Evolutionary conservation across 805 yeast genomes (phyloP), one percentile per base, ranked within the genome.

Genomic region (Jamesozyma jinghongensis): DNA sequence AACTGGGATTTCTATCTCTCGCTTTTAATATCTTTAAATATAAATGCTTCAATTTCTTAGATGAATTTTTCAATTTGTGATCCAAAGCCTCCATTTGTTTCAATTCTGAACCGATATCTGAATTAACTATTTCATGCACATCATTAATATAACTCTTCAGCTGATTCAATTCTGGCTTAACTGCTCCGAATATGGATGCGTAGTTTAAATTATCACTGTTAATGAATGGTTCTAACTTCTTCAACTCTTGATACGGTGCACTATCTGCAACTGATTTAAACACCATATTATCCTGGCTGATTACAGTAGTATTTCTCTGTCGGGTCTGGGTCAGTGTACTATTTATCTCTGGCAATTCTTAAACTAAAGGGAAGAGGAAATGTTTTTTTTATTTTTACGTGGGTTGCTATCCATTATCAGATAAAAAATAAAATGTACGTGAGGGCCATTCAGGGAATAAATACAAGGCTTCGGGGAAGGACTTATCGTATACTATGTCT

Each of bases 31-130:
- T 37, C 26, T 41, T 52, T 10, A 29, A 31, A 37, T 55, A 53
- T 12, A 44, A 40, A n/a, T 44, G 52, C 13, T 53, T 45, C 10
- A 60, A 37, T 34, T 42, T 56, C 40, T 42, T 48, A 4, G 47
- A 32, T 5, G 63, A 52, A 8, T 40, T 41, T 18, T 47, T 53
- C 20, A 59, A 34, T 32, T 53, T 52, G 7, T 28, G 17, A 27
- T 58, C 56, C 6, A 58, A 46, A 22, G 40, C 36, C 18, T 47
- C 47, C 42, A 63, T 62, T 27, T 57, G 61, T 19, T 47, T 49
- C 22, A 52, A 45, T 39, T 63, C 68, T 14, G 54, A 48, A 12
- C 52, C 51, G 4, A 66, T 50, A 36, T 61, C 66, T 20, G 50
- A 56, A 20, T 53, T 52, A 7, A 60, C 43, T 7, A 42, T 42